Percentiles rank a stretch among this genome's conserved stretches.
phyloP scores from a whole-genome alignment of 192 early-diverging fungal species.

The Backusella mclennaniae region DNA sequence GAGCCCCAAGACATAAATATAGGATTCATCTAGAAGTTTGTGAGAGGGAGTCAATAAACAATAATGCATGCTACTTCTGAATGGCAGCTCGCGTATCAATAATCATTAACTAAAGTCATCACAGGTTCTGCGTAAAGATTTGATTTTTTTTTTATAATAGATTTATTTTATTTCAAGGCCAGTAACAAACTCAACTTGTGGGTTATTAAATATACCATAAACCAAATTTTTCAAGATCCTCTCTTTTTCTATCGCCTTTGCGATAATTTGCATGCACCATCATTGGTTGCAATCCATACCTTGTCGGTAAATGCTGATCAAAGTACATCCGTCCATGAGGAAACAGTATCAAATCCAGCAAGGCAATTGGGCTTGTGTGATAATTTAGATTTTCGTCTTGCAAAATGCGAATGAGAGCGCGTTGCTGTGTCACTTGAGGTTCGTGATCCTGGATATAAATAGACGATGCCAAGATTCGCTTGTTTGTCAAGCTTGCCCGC shows the following conservation, averaged over 20 bases:
- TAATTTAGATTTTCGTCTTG: conserved; percentile 23
- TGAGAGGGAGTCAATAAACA: conserved; percentile 18
- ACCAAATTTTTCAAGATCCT: conserved; percentile 28
- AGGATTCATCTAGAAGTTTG: conserved; percentile 13
- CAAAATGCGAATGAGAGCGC: conserved; percentile 33
- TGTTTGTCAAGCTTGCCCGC: conserved; percentile 30
- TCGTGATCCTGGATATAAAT: conserved; percentile 31
- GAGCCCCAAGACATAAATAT: not conserved
- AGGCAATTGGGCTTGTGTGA: conserved; percentile 17
- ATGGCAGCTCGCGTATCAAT: not conserved
- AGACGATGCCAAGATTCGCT: conserved; percentile 30
- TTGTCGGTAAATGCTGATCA: conserved; percentile 25
- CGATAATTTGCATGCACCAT: conserved; percentile 42
- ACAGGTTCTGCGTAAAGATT: not conserved
- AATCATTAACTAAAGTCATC: conserved; percentile 16
- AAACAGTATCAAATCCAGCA: conserved; percentile 35
- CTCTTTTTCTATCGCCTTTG: conserved; percentile 27
- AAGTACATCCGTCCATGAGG: conserved; percentile 38
- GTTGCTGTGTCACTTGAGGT: conserved; percentile 34
- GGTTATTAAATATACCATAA: conserved; percentile 35
- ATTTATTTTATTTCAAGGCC: not conserved
- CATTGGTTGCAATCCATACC: conserved; percentile 28
- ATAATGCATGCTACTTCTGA: not conserved
- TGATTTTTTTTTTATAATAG: not conserved
- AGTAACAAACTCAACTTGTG: not conserved